Base-by-base conservation (phyloP, 2,329 filamentous ascomycete species). In the Ampelomyces quisqualis region DNA sequence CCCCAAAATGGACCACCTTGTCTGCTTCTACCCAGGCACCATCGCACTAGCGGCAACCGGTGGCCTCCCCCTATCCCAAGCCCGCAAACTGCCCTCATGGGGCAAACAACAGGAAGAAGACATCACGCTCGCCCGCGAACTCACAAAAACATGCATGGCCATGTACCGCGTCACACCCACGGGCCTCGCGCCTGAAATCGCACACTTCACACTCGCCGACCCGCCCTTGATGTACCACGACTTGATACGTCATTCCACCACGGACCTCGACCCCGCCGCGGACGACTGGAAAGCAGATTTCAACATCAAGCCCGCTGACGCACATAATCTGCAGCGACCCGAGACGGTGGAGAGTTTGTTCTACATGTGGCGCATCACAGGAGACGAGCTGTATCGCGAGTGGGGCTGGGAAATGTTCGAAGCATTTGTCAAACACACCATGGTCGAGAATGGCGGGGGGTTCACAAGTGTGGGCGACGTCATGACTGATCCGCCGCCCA, bases 371-470 rank as follows among this genome's bases (percentile, higher is more conserved):
- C 85, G 93, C 49, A 95, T 98, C 67, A 98, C 93, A 1, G 88
- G 87, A 18, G 90, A 98, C 48, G 75, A 80, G 26, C 85, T 82
- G 52, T 98, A 98, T 70, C 81, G 93, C 18, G 83, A 96, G 59
- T 97, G 91, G 91, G 93, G 93, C 10, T 98, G 93, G 93, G 85
- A 95, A 57, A 97, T 98, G 84, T 98, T 98, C 73, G 84, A 88
- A 65, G 83, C 85, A 1, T 98, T 98, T 65, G 77, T 91, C 69
- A 85, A 89, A 59, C 79, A 95, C 69, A 95, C 88, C 1, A 81
- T 86, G 5, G 85, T 95, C 2, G 77, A 81, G 29, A 85, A 90
- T 26, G 82, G 82, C 24, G 83, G 83, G 26, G 90, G 90, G 0
- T 97, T 94, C 64, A 89, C 88, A 1, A 90, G 86, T 52, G 75